Base-by-base conservation (phyloP, 768 basidiomycete genomes). In the Lactarius trivialis region DNA sequence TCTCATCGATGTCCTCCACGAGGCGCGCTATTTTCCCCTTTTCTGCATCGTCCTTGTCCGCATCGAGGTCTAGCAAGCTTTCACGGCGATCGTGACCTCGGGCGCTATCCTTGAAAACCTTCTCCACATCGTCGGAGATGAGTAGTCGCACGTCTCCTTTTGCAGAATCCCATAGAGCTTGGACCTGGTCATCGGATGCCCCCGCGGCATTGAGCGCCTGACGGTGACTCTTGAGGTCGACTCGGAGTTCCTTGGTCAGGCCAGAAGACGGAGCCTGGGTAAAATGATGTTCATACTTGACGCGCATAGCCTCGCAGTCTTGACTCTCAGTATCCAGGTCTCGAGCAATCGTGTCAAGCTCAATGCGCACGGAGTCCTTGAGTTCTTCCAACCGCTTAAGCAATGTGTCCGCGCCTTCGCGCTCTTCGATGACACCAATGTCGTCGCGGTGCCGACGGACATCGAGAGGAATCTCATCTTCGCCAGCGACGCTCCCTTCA, bases 301-400 rank as follows among this genome's bases (percentile, higher is more conserved):
- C 88, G 59, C 94, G 78, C 85, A 87, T 84, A 54, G 81, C 78
- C 74, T 99, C 96, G 74, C 94, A 98, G 52, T 94, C 93, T 66
- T 85, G 77, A 36, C 84, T 85, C 74, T 98, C 97, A 41, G 76
- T 75, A 17, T 97, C 95, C 43, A 99, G 75, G 53, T 93, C 85
- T 4, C 79, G 75, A 3, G 80, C 78, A 43, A 88, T 73, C 24
- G 74, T 71, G 9, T 91, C 84, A 48, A 99, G 77, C 45, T 87
- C 86, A 11, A 73, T 69, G 60, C 76, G 77, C 15, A 88, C 88
- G 15, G 70, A 73, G 17, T 76, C 78, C 70, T 87, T 89, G 62
- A 88, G 78, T 39, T 75, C 75, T 45, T 76, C 77, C 45, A 95
- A 76, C 65, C 85, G 80, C 9, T 71, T 70, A 68, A 94, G 76